phyloP scores from a whole-genome alignment of 768 basidiomycete genomes.

The Podaxis mareebaensis region DNA sequence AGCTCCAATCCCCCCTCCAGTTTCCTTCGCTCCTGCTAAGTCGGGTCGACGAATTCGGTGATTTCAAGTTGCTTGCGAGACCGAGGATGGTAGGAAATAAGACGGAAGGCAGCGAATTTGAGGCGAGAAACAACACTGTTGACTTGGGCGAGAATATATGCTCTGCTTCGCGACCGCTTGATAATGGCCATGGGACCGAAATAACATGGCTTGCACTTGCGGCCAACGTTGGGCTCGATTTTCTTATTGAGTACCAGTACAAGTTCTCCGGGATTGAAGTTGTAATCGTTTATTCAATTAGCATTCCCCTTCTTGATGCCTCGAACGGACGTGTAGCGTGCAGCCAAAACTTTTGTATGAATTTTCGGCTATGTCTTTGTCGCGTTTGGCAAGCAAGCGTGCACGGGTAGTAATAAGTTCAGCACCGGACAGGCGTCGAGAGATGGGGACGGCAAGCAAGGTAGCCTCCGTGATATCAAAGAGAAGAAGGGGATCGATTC shows the following conservation, averaged over 20 bases:
- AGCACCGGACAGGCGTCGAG: conserved; percentile 5
- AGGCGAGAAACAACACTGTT: conserved; percentile 25
- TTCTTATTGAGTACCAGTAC: conserved; percentile 35
- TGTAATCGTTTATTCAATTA: conserved; percentile 23
- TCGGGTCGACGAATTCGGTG: neutral
- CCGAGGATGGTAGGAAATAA: conserved; percentile 28
- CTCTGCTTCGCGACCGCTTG: conserved; percentile 24
- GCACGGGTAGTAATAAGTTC: conserved; percentile 18
- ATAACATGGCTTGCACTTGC: conserved; percentile 32
- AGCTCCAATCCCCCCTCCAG: neutral
- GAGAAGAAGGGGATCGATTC: conserved; percentile 27
- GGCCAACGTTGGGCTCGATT: conserved; percentile 28
- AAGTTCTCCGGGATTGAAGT: conserved; percentile 32
- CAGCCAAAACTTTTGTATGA: conserved; percentile 12
- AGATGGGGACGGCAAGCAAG: conserved; percentile 15
- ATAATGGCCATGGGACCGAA: conserved; percentile 35
- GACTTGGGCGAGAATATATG: conserved; percentile 29
- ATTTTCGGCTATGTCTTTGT: conserved; percentile 17
- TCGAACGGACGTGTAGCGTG: conserved; percentile 20
- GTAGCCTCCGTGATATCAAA: conserved; percentile 27
- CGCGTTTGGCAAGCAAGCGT: conserved; percentile 19
- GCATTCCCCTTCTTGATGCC: conserved; percentile 27
- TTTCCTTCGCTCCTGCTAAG: neutral
- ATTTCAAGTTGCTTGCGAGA: neutral
- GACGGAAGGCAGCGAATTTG: conserved; percentile 25